These are phyloP conservation scores for Tephrocybe sp. DNA, from an alignment of 768 basidiomycete species.

Conservation along the genomic window DNA sequence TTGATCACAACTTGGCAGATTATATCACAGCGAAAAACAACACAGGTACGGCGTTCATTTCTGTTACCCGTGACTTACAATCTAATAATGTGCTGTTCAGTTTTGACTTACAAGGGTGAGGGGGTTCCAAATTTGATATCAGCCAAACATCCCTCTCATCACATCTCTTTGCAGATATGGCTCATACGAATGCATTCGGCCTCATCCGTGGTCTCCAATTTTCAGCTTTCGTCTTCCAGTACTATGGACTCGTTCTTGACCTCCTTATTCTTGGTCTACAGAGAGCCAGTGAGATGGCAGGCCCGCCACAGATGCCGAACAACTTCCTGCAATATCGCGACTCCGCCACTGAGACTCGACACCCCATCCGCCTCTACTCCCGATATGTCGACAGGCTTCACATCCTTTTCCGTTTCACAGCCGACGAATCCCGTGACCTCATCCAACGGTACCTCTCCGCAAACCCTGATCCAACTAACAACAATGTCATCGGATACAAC, in stretches of 20 bases:
- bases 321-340: conserved; percentile 98
- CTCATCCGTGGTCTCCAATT: conserved; percentile 98
- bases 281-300: conserved; percentile 98
- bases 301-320: conserved; percentile 96
- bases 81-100: conserved; percentile 26
- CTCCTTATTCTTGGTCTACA: conserved; percentile 96
- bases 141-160: background rate
- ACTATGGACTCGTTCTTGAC: conserved; percentile 95
- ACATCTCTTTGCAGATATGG: conserved; percentile 63
- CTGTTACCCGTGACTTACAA: background rate
- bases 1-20: conserved; percentile 98
- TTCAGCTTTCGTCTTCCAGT: conserved; percentile 99
- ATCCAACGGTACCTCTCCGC: conserved; percentile 98
- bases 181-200: conserved; percentile 96
- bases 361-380: conserved; percentile 97
- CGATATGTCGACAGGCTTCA: conserved; percentile 95
- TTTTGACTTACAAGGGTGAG: conserved; percentile 83
- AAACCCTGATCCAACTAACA: conserved; percentile 98
- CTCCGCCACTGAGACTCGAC: conserved; percentile 90
- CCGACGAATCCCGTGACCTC: conserved; percentile 95
- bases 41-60: conserved; percentile 47
- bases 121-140: background rate
- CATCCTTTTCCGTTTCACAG: conserved; percentile 96
- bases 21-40: conserved; percentile 99
- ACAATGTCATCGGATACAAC: conserved; percentile 99